Conservation (phyloP, 345 rosid species). For the Pseudoturritis turrita region DNA sequence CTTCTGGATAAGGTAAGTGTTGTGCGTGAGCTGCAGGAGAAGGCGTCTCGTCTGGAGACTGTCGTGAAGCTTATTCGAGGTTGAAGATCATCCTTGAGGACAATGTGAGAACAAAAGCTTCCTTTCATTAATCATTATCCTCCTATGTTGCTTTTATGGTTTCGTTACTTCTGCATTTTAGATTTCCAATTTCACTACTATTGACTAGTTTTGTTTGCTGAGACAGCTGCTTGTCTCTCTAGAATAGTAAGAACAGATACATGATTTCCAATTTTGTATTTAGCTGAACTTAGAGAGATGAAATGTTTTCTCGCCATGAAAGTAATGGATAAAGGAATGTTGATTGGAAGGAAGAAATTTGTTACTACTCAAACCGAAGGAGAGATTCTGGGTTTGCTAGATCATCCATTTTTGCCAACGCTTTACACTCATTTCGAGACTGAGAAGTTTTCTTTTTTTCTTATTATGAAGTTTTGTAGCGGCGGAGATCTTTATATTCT, state of each 20-base stretch:
- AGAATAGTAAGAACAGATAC: too few relatives aligned
- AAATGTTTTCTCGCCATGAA: slow-evolving; percentile 75
- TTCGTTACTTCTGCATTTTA: too few relatives aligned
- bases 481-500: slow-evolving; percentile 84
- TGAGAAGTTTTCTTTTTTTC: slow-evolving; percentile 71
- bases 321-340: slow-evolving; percentile 81
- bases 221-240: too few relatives aligned
- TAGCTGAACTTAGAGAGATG: slow-evolving; percentile 65
- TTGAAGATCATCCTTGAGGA: slow-evolving; percentile 58
- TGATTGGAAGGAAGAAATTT: slow-evolving; percentile 63
- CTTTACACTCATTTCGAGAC: slow-evolving; percentile 84
- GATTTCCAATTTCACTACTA: too few relatives aligned
- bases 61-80: slow-evolving; percentile 57
- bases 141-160: too few relatives aligned
- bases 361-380: slow-evolving; percentile 64
- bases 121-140: background rate
- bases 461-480: slow-evolving; percentile 83
- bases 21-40: slow-evolving; percentile 67
- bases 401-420: slow-evolving; percentile 84
- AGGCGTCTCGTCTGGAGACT: slow-evolving; percentile 46
- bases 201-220: background rate
- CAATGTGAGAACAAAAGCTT: slow-evolving; percentile 44
- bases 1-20: slow-evolving; percentile 59
- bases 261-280: too few relatives aligned
- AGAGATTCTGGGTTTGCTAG: slow-evolving; percentile 65